Percentiles rank a stretch among this genome's conserved stretches.
phyloP scores from a whole-genome alignment of 2,329 filamentous ascomycete genomes.

The Penicillium sp. region DNA sequence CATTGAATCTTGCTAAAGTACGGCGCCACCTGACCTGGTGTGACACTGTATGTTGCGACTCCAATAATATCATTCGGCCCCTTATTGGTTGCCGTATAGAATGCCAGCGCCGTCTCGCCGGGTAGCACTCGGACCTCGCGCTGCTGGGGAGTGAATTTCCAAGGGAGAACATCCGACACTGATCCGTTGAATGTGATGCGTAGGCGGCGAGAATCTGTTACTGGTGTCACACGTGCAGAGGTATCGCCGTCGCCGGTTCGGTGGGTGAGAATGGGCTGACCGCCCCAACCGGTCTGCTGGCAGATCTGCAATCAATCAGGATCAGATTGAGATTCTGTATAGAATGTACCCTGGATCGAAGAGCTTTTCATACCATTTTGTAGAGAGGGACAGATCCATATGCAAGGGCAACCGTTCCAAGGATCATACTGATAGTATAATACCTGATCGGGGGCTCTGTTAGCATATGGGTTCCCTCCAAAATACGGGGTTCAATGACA shows the following conservation, averaged over 20 bases:
- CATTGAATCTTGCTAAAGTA: conserved; percentile 99
- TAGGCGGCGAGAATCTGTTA: conserved; percentile 77
- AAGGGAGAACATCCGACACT: conserved; percentile 90
- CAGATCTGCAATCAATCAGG: conserved; percentile 42
- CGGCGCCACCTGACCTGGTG: conserved; percentile 88
- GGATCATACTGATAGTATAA: conserved; percentile 61
- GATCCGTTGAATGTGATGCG: conserved; percentile 95
- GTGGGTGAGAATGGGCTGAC: conserved; percentile 81
- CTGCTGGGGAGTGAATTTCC: conserved; percentile 97
- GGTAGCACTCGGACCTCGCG: conserved; percentile 92
- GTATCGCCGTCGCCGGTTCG: conserved; percentile 66
- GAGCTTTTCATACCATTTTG: conserved; percentile 55
- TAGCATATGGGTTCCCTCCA: background rate
- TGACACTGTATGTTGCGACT: conserved; percentile 96
- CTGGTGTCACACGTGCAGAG: conserved; percentile 72
- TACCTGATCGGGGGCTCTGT: conserved; percentile 46
- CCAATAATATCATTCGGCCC: conserved; percentile 92
- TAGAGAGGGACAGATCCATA: conserved; percentile 67
- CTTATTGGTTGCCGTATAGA: conserved; percentile 94
- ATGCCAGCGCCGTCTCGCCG: conserved; percentile 93
- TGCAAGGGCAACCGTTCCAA: conserved; percentile 61
- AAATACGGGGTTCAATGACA: background rate
- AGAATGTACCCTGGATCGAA: background rate
- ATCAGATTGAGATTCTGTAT: background rate
- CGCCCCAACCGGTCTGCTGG: conserved; percentile 70